Evolutionary conservation across 2,329 filamentous ascomycete genomes (phyloP).

Genomic region (Colletotrichum chlorophyti): DNA sequence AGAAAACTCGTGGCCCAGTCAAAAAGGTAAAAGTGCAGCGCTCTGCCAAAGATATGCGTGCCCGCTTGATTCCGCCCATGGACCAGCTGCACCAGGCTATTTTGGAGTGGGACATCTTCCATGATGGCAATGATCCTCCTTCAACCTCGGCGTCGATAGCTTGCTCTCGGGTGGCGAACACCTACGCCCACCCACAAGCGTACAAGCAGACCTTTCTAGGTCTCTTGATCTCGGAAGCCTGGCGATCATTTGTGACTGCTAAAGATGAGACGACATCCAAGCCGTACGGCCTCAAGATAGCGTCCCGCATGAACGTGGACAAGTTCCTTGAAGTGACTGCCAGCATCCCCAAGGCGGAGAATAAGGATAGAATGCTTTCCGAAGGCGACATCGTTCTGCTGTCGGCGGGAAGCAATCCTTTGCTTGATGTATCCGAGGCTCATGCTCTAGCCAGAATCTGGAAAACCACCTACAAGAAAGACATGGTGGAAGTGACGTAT

Average conservation of each 20-base stretch:
- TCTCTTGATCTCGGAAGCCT: slow-evolving; percentile 89
- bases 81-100: slow-evolving; percentile 84
- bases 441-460: slow-evolving; percentile 89
- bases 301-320: slow-evolving; percentile 89
- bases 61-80: slow-evolving; percentile 88
- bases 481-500: slow-evolving; percentile 83
- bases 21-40: slow-evolving; percentile 83
- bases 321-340: slow-evolving; percentile 92
- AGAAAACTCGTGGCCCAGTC: slow-evolving; percentile 73
- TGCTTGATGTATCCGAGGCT: slow-evolving; percentile 68
- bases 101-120: slow-evolving; percentile 94
- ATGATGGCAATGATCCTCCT: slow-evolving; percentile 85
- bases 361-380: slow-evolving; percentile 74
- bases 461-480: slow-evolving; percentile 81
- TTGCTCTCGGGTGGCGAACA: slow-evolving; percentile 78
- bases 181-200: slow-evolving; percentile 76
- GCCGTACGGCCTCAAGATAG: slow-evolving; percentile 85
- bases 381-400: slow-evolving; percentile 92
- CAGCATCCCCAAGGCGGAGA: slow-evolving; percentile 73
- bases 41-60: slow-evolving; percentile 92
- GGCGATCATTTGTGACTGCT: slow-evolving; percentile 90
- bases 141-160: slow-evolving; percentile 61
- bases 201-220: slow-evolving; percentile 94
- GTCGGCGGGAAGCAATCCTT: slow-evolving; percentile 75
- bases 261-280: slow-evolving; percentile 85